phyloP scores from a whole-genome alignment of 1,284 basidiomycete genomes.

The Phaffia rhodozyma region DNA sequence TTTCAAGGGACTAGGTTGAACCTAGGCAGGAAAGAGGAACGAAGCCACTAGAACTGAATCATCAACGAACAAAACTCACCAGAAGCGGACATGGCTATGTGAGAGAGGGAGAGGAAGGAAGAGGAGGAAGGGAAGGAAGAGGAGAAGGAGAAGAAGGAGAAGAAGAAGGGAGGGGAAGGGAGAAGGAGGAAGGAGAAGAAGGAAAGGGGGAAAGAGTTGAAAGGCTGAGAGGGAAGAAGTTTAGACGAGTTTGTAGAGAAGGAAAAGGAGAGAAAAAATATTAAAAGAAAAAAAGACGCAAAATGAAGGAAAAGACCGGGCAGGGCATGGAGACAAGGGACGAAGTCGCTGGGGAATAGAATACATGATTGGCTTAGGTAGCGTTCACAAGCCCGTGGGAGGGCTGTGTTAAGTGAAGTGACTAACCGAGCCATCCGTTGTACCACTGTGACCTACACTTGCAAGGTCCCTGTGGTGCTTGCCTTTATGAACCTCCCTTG shows the following conservation, averaged over 20 bases:
- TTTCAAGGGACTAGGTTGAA: too few species aligned
- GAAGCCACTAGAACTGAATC: background rate
- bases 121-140: constrained; percentile 14
- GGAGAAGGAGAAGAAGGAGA: constrained; percentile 16
- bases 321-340: too few species aligned
- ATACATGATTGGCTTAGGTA: background rate
- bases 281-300: constrained; percentile 5
- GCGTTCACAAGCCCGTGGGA: background rate
- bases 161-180: background rate
- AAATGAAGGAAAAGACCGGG: background rate
- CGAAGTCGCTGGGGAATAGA: background rate
- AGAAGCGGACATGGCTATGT: constrained; percentile 6
- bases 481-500: too few species aligned
- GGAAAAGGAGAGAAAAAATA: constrained; percentile 37
- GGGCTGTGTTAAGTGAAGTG: too few species aligned
- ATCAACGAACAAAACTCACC: background rate
- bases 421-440: too few species aligned
- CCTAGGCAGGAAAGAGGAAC: background rate
- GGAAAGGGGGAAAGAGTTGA: constrained; percentile 3
- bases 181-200: constrained; percentile 1
- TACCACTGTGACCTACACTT: too few species aligned
- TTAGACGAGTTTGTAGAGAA: background rate
- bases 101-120: constrained; percentile 12
- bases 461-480: too few species aligned
- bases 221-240: background rate